Base-by-base conservation (phyloP, 495 filamentous ascomycete genomes). In the Eremomyces bilateralis region DNA sequence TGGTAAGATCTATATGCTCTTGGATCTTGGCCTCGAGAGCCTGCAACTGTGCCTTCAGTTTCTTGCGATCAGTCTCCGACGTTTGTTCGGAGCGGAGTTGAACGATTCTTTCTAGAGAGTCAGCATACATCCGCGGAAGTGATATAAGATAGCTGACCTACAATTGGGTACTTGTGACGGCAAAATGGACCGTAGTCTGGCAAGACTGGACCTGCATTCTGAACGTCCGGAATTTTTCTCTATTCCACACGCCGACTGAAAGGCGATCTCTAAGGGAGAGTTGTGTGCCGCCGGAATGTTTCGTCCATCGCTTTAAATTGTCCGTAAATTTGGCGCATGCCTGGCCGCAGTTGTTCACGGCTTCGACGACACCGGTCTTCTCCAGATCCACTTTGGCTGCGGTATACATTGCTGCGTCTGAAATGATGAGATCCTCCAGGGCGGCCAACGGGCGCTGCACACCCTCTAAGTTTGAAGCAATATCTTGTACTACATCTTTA, bases 331-430 rank as follows among this genome's bases (percentile, higher is more conserved):
- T 18, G 35, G 20, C 35, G 19, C 35, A 37, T 8, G 8, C 22
- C 4, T 4, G 21, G 4, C 35, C 35, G 35, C 35, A 37, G 12
- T 37, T 37, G 35, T 31, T 37, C 10, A 37, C 35, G 21, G 35
- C 35, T 31, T 37, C 21, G 4, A 25, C 21, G 4, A 37, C 21
- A 25, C 35, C 35, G 10, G 25, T 16, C 21, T 37, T 37, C 35
- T 33, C 20, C 12, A 37, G 8, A 33, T 33, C 35, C 4, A 13
- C 35, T 16, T 11, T 31, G 17, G 21, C n/a, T n/a, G n/a, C n/a
- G n/a, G n/a, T n/a, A n/a, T n/a, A n/a, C n/a, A n/a, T 22, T 16
- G 4, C 11, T 30, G 13, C 35, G 12, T 4, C 16, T 8, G 24
- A 28, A 34, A 37, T 34, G 27, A 4, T 31, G 25, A 37, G 21